phyloP scores from a whole-genome alignment of 345 rosid species.

The Arabis alpina region DNA sequence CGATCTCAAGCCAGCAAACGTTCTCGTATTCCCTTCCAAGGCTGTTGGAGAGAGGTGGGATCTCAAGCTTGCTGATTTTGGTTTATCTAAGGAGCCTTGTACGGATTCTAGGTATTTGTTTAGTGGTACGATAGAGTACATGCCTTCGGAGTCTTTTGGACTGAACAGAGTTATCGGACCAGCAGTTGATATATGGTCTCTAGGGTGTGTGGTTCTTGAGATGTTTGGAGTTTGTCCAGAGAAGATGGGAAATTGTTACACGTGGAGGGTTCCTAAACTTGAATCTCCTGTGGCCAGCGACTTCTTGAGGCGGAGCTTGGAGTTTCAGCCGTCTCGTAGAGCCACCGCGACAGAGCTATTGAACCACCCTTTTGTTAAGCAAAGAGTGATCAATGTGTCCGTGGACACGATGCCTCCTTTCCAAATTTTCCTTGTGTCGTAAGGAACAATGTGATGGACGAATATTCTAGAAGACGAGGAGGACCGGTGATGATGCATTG shows the following conservation, averaged over 20 bases:
- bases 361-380: neutral
- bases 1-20: neutral
- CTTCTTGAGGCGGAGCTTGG: neutral
- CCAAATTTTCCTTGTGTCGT: neutral
- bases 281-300: neutral
- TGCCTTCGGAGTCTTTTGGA: neutral
- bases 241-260: neutral
- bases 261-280: neutral
- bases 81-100: slow-evolving; percentile 7
- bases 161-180: neutral
- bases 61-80: slow-evolving; percentile 6
- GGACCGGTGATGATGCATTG: slow-evolving; percentile 2
- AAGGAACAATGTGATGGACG: neutral
- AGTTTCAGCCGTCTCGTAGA: neutral
- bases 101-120: neutral
- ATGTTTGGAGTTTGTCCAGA: slow-evolving; percentile 9
- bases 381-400: neutral
- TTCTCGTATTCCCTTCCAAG: neutral
- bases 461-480: neutral
- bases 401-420: neutral
- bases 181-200: slow-evolving; percentile 7
- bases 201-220: slow-evolving; percentile 26
- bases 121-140: neutral
- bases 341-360: neutral
- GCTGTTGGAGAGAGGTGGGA: neutral